These are phyloP conservation scores for Neurospora sp. DNA, from an alignment of 495 filamentous ascomycete genomes.

Conservation along the genomic window DNA sequence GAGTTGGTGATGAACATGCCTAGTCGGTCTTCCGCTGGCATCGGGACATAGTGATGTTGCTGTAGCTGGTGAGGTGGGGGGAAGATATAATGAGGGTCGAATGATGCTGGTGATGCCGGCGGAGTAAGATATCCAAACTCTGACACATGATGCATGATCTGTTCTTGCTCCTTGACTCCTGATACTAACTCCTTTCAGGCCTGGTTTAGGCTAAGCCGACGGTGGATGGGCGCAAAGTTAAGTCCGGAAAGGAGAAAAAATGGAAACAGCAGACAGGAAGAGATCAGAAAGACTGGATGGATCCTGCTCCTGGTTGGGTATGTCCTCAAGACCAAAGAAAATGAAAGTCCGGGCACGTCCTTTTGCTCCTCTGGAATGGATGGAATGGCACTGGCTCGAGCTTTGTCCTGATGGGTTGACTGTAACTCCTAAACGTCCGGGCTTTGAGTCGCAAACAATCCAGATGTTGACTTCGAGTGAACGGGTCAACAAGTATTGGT, in stretches of 20 bases:
- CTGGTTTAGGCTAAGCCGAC: conserved; percentile 6
- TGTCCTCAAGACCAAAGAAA: conserved; percentile 7
- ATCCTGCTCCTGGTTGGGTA: conserved; percentile 4
- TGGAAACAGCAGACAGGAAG: conserved; percentile 5
- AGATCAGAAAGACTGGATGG: conserved; percentile 13
- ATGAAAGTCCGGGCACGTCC: conserved; percentile 2
- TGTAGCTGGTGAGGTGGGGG: conserved; percentile 24
- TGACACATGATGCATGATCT: conserved; percentile 45
- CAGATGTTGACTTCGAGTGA: conserved; percentile 22
- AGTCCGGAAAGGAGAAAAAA: conserved; percentile 7
- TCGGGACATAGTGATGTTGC: conserved; percentile 31
- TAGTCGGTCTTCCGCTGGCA: conserved; percentile 71
- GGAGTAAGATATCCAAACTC: conserved; percentile 44
- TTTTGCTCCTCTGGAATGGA: background rate
- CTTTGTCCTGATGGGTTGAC: background rate
- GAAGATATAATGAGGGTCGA: conserved; percentile 33
- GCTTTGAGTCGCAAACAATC: conserved; percentile 5
- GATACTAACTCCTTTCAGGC: conserved; percentile 23
- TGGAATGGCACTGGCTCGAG: conserved; percentile 2
- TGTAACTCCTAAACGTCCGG: background rate
- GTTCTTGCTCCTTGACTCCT: conserved; percentile 23
- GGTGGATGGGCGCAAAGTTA: conserved; percentile 2
- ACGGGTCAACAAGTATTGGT: conserved; percentile 22
- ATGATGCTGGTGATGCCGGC: conserved; percentile 36
- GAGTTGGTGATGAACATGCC: conserved; percentile 75